These are phyloP conservation scores for Marsdenia floribunda DNA, from an alignment of 257 asterid genomes.

Conservation along the genomic window DNA sequence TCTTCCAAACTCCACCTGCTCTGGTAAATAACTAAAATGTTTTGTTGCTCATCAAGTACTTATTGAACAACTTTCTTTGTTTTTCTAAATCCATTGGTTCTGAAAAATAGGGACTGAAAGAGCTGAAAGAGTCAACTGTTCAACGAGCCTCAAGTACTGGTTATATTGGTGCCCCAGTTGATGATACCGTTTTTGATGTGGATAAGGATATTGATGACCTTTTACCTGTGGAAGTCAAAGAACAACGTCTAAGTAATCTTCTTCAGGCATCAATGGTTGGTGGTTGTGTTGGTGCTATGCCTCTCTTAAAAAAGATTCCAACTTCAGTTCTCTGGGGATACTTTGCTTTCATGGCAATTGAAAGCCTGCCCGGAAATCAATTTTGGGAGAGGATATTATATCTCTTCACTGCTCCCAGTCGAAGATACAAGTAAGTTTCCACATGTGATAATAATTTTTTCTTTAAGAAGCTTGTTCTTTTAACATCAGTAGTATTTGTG, in stretches of 20 bases:
- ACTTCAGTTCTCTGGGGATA: slow-evolving; percentile 97
- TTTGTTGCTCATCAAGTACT: neutral
- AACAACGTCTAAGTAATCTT: slow-evolving; percentile 90
- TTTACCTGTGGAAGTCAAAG: slow-evolving; percentile 90
- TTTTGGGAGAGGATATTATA: slow-evolving; percentile 93
- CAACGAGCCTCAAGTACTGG: slow-evolving; percentile 70
- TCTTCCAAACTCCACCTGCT: slow-evolving; percentile 68
- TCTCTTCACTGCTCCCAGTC: slow-evolving; percentile 88
- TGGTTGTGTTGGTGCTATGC: slow-evolving; percentile 88
- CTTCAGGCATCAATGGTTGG: slow-evolving; percentile 86
- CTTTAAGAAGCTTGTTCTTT: neutral
- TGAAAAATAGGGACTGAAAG: slow-evolving; percentile 65
- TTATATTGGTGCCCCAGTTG: slow-evolving; percentile 79
- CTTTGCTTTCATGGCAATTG: slow-evolving; percentile 99
- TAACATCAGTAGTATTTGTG: neutral
- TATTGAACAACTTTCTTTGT: neutral
- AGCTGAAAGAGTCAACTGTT: slow-evolving; percentile 74
- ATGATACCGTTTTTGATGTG: slow-evolving; percentile 68
- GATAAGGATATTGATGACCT: slow-evolving; percentile 89
- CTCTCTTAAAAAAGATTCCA: slow-evolving; percentile 78
- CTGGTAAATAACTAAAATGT: slow-evolving; percentile 35
- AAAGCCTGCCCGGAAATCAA: slow-evolving; percentile 96
- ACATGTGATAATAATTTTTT: neutral
- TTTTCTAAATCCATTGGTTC: neutral
- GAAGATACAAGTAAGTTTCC: slow-evolving; percentile 71